phyloP scores from a whole-genome alignment of 345 rosid species.

The Mallotus nudiflorus region DNA sequence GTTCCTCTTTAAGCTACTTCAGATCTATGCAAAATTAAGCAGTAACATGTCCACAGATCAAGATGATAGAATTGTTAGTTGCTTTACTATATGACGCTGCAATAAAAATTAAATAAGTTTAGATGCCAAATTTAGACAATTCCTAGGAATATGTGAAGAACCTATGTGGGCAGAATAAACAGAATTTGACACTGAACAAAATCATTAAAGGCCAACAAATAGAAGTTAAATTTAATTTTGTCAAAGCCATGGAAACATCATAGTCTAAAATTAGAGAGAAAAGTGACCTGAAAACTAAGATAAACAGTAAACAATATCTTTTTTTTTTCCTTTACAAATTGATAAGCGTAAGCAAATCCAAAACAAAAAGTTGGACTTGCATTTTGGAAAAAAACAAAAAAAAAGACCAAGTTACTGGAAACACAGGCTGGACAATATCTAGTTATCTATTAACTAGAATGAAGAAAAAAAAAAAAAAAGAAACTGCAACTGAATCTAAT shows the following conservation, averaged over 20 bases:
- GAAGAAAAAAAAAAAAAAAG: background rate
- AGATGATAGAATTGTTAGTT: slow-evolving; percentile 3
- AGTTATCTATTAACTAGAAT: slow-evolving; percentile 1
- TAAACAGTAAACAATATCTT: background rate
- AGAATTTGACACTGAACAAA: background rate
- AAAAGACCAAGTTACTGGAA: background rate
- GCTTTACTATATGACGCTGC: background rate
- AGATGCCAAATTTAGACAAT: slow-evolving; percentile 15
- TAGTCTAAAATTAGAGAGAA: background rate
- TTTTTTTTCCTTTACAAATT: background rate
- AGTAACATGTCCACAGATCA: background rate
- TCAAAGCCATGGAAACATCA: background rate
- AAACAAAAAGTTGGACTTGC: background rate
- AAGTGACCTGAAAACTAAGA: background rate
- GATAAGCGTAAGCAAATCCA: background rate
- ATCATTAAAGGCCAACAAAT: background rate
- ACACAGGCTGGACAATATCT: background rate
- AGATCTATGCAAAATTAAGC: background rate
- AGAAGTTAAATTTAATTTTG: slow-evolving; percentile 5
- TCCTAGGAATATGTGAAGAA: too few species aligned
- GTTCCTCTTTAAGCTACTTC: background rate
- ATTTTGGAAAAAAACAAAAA: background rate
- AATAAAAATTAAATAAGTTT: background rate
- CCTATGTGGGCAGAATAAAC: too few species aligned
- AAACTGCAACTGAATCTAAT: slow-evolving; percentile 11